These are phyloP conservation scores for Amaranthus palmeri DNA, from an alignment of 148 eudicot species.

Conservation along the genomic window DNA sequence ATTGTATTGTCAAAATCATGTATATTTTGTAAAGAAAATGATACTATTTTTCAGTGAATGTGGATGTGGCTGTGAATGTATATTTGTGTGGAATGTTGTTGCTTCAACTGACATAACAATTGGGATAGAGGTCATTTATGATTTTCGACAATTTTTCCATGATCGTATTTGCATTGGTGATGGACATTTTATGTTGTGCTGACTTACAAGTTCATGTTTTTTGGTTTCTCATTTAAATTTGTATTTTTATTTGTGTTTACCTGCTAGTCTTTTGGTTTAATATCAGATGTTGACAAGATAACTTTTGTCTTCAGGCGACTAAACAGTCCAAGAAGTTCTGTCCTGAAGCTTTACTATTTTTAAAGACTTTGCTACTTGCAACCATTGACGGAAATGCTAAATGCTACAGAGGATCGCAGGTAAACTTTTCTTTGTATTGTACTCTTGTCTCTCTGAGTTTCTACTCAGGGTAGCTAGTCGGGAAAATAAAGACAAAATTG, in stretches of 20 bases:
- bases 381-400: conserved; percentile 44
- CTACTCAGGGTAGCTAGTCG: too few species aligned
- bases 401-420: conserved; percentile 46
- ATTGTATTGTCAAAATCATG: too few species aligned
- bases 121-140: background rate
- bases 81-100: background rate
- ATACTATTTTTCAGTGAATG: background rate
- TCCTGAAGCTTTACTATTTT: conserved; percentile 73
- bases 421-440: conserved; percentile 19
- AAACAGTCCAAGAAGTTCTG: conserved; percentile 77
- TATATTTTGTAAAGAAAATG: background rate
- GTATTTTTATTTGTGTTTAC: background rate
- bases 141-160: background rate
- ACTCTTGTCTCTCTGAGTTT: background rate
- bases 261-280: background rate
- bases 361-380: conserved; percentile 56
- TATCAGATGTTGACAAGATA: background rate
- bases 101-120: background rate
- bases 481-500: too few species aligned
- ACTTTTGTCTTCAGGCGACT: conserved; percentile 37
- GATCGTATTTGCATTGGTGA: background rate
- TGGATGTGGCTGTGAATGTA: background rate
- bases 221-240: background rate
- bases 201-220: background rate
- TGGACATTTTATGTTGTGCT: background rate